Base-by-base conservation (phyloP, 345 rosid species). In the Euphorbia tirucalli region DNA sequence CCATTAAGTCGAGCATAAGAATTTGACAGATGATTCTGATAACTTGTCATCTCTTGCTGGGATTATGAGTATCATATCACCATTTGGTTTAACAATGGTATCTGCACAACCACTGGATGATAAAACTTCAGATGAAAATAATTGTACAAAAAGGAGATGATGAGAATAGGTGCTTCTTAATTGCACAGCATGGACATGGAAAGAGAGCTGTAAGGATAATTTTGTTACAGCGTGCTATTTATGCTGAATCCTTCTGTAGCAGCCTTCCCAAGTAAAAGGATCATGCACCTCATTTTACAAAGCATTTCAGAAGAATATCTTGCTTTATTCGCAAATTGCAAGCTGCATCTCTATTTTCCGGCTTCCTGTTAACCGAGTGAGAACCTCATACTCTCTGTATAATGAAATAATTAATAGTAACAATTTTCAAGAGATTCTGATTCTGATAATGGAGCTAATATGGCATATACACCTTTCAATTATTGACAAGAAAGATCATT, bases 311-410 rank as follows among this genome's bases (percentile, higher is more conserved):
- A 35, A 35, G 39, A 35, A 35, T 35, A 35, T 35, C 39, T 35
- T 35, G 39, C 39, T 35, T 35, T 3, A 35, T 35, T 35, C 39
- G 39, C 39, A 35, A 35, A 7, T 35, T 3, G 39, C 39, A 35
- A 35, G 39, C 39, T 3, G 7, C 39, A 35, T 35, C 4, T 35
- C 14, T 25, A 58, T 15, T 4, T 4, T 58, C 62, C 24, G 19
- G 19, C 3, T 31, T 31, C n/a, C 2, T 58, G 35, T 27, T 58
- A 15, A 13, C 62, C 19, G 10, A 49, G 55, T 49, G 55, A 49
- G 55, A 49, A 49, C 55, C 19, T 57, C 61, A 22, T 57, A 57
- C 61, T 57, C 30, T 58, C n/a, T n/a, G n/a, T 35, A 35, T 35
- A 35, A 35, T 35, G 39, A 35, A 35, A 35, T 7, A 35, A 35